These are phyloP conservation scores for Auriscalpium orientale DNA, from an alignment of 768 basidiomycete genomes.

Conservation along the genomic window DNA sequence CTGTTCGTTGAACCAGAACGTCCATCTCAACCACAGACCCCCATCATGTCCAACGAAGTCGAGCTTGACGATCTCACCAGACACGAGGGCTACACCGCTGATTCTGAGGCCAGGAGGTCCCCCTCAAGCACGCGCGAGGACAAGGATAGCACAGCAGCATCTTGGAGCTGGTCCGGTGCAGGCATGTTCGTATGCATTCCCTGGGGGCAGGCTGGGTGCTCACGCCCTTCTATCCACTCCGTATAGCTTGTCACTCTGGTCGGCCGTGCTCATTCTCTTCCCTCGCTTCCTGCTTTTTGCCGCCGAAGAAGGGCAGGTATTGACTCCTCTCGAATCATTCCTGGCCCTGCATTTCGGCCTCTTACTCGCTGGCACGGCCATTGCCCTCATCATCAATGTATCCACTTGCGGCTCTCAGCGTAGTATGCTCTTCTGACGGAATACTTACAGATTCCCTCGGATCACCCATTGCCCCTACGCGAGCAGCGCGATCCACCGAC, in stretches of 20 bases:
- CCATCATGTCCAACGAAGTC: slow-evolving; percentile 25
- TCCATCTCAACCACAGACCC: too few relatives aligned
- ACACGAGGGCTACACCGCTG: background rate
- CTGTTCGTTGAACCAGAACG: too few relatives aligned
- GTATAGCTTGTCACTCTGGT: slow-evolving; percentile 17
- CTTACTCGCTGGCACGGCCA: slow-evolving; percentile 44
- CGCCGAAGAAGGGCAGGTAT: slow-evolving; percentile 29
- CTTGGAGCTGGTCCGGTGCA: slow-evolving; percentile 12
- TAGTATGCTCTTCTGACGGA: background rate
- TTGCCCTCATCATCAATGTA: slow-evolving; percentile 56
- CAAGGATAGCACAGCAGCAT: slow-evolving; percentile 4
- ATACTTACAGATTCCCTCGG: slow-evolving; percentile 35
- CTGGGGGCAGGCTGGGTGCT: background rate
- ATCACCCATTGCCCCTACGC: slow-evolving; percentile 25
- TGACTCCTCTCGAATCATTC: slow-evolving; percentile 65
- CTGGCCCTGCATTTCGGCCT: slow-evolving; percentile 63
- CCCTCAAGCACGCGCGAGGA: background rate
- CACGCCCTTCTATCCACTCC: background rate
- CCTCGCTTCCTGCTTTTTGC: slow-evolving; percentile 64
- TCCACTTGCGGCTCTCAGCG: slow-evolving; percentile 1
- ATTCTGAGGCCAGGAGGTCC: background rate
- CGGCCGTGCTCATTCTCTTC: slow-evolving; percentile 32
- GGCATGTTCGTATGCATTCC: slow-evolving; percentile 11
- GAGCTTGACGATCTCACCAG: slow-evolving; percentile 34
- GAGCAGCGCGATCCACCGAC: slow-evolving; percentile 18